Evolutionary conservation across 1,284 basidiomycete genomes (phyloP), one percentile per base, ranked within the genome.

Genomic region (Microbotryomycetes sp.): DNA sequence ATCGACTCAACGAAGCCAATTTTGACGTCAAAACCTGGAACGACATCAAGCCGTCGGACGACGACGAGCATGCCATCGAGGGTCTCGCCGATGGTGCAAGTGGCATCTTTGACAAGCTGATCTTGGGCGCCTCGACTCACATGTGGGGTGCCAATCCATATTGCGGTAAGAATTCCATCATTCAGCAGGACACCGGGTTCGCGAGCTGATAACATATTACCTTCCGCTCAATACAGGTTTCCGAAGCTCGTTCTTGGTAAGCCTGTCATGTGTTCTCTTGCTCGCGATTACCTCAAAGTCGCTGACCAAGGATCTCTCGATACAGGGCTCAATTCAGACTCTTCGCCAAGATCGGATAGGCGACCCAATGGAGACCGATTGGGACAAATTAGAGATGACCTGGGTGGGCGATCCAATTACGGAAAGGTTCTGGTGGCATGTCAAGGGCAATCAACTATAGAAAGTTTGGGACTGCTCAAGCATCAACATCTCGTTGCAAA

Each of bases 41-140:
- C 46, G 55, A 56, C 30, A 32, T 56, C 47, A 49, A 49, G 30
- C 55, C 55, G 3, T 19, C 19, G 4, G 55, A 49, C 28, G 29
- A 29, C n/a, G 55, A 49, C 36, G 30, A 54, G 30, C 31, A n/a
- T 6, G 47, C 23, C 15, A 56, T 56, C 31, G 55, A 48, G 16
- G 55, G 55, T 6, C n/a, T 56, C 15, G 55, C 55, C 4, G 55
- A 56, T 7, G 29, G 46, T n/a, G 55, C 46, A 3, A 49, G 25
- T 7, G 55, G 55, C 4, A 56, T 56, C 30, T 56, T 56, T 30
- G 55, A 56, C 46, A 56, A 56, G 47, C 47, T 56, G 45, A 31
- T 56, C 25, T 19, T 56, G 6, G 55, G 47, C 9, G 30, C 16
- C 1, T 25, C 55, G 28, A 47, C 46, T 22, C 46, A 49, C 16